Base-by-base conservation (phyloP, 495 filamentous ascomycete genomes). In the Podospora tetraspora region DNA sequence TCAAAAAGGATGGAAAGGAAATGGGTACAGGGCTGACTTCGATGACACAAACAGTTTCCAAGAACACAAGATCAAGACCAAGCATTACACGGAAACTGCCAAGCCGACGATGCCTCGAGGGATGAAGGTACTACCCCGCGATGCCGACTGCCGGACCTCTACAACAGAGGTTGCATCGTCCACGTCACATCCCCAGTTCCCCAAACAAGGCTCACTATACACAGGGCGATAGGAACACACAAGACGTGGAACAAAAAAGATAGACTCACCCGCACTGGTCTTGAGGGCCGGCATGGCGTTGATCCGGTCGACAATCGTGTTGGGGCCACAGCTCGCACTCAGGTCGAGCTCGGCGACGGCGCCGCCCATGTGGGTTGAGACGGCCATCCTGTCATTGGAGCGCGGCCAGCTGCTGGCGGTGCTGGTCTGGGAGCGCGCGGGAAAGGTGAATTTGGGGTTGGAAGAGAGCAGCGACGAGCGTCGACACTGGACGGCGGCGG, bases 211-310 rank as follows among this genome's bases (percentile, higher is more conserved):
- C 57, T 58, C 60, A 67, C 16, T 52, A n/a, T 52, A 19, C 43
- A 52, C 43, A 19, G 7, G 16, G 60, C 58, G 37, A 63, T 22
- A 59, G 58, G 34, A 67, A 29, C 21, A 63, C 43, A 52, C 57
- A 25, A 62, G 61, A 70, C 52, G n/a, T 10, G 52, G 64, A 67
- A n/a, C 66, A 52, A 69, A 25, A 66, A 67, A 57, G 32, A 58
- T 69, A 57, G 34, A 77, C 82, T 81, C 64, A 84, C 82, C 82
- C 65, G 82, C 76, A 60, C 82, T 84, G 25, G 82, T 83, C 70
- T 79, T 84, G 64, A 84, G 69, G 61, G 79, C 82, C n/a, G 81
- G 82, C 57, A 84, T 78, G 24, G 78, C 74, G 65, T 82, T 81
- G 73, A 83, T 80, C 71, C 74, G 80, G 76, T 83, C 79, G 59